These are phyloP conservation scores for Spergularia marina DNA, from an alignment of 148 eudicot species.

Conservation along the genomic window DNA sequence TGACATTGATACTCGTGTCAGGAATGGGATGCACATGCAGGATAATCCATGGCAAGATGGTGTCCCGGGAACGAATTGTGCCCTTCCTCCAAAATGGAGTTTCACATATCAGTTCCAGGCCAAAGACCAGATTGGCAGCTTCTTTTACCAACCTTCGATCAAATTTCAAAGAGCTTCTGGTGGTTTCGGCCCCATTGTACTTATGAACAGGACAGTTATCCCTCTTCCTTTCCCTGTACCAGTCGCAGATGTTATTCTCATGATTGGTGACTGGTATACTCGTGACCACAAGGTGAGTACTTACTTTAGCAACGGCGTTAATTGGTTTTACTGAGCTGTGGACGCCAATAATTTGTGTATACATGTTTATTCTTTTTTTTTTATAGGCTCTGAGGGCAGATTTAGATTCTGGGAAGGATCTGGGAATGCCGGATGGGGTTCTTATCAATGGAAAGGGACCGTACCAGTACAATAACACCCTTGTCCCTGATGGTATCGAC, in stretches of 20 bases:
- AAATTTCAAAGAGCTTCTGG: slow-evolving; percentile 91
- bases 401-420: slow-evolving; percentile 60
- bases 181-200: slow-evolving; percentile 70
- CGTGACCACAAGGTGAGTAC: slow-evolving; percentile 69
- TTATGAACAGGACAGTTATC: slow-evolving; percentile 53
- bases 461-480: slow-evolving; percentile 63
- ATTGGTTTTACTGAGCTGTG: background rate
- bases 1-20: slow-evolving; percentile 25
- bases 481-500: slow-evolving; percentile 71
- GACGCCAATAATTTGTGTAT: slow-evolving; percentile 4
- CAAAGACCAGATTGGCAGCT: slow-evolving; percentile 94
- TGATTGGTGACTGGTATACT: slow-evolving; percentile 95
- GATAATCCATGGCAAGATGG: slow-evolving; percentile 95
- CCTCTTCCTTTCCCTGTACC: slow-evolving; percentile 72
- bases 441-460: slow-evolving; percentile 98
- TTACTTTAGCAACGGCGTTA: background rate
- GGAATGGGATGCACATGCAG: slow-evolving; percentile 84
- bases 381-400: slow-evolving; percentile 59
- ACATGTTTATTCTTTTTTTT: background rate
- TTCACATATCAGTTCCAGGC: slow-evolving; percentile 90
- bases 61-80: slow-evolving; percentile 80
- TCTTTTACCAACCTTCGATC: slow-evolving; percentile 75
- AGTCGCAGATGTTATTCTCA: slow-evolving; percentile 67
- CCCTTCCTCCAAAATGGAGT: slow-evolving; percentile 74
- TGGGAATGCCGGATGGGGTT: slow-evolving; percentile 96